Evolutionary conservation across 306 rosid genomes (phyloP), one percentile per base, ranked within the genome.

Genomic region (Fragaria iinumae): DNA sequence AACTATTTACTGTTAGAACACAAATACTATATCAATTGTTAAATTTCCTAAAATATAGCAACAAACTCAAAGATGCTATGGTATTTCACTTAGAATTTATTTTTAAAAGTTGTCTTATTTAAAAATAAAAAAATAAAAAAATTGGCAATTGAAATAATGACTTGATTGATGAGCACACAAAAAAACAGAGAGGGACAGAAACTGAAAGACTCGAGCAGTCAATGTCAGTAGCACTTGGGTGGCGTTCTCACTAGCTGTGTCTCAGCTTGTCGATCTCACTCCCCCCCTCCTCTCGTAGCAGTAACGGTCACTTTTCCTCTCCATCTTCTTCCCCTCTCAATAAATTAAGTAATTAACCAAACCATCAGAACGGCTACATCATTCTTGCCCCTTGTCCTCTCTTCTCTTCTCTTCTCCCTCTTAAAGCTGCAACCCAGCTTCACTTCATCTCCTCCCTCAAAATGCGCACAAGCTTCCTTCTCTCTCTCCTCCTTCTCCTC

Each of bases 291-390:
- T 9, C 11, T 34, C 21, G 60, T 9, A 50, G 44, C 78, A 18
- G 63, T 77, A 92, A 90, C 93, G 87, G 93, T 87, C 81, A 83
- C 80, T 73, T 86, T 86, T 78, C 60, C 81, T 16, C 55, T 2
- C 68, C 70, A 38, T 41, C 39, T 47, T 45, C 16, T 12, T 47
- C 77, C 34, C 21, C 77, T 38, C 43, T n/a, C 80, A 52, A 16
- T 38, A 20, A 39, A 39, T 39, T 39, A 39, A 39, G 39, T 36
- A 52, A 55, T 55, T 2, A 25, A 77, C 16, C 6, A 38, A 84
- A 23, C 48, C 6, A 32, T 23, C 63, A 47, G 10, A 41, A 41
- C 44, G 44, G 9, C 10, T 41, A 73, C 80, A 66, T 83, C 76
- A 62, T 20, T 12, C 2, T 1, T 49, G 18, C 27, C n/a, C 44